phyloP scores from a whole-genome alignment of 2,329 filamentous ascomycete species.

The Ophiocordyceps camponoti-leonardi region DNA sequence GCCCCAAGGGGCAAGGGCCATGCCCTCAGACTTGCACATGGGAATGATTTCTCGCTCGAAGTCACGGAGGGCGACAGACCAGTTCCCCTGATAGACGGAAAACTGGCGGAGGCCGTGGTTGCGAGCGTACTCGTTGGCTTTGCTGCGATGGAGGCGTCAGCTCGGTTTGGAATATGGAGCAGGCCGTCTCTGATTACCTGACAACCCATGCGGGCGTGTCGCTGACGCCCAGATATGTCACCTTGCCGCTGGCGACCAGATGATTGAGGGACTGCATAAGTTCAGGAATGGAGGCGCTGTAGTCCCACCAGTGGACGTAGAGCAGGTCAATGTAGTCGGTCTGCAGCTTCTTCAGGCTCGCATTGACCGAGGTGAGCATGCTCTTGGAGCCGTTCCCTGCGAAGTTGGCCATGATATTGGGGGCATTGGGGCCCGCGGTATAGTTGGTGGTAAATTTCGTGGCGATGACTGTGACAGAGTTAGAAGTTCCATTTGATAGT shows the following conservation, averaged over 20 bases:
- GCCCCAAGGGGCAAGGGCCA: conserved; percentile 43
- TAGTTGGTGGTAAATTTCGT: conserved; percentile 52
- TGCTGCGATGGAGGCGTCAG: conserved; percentile 16
- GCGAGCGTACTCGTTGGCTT: conserved; percentile 52
- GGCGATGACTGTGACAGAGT: conserved; percentile 34
- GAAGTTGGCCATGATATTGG: conserved; percentile 31
- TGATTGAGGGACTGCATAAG: conserved; percentile 52
- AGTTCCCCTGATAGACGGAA: conserved; percentile 28
- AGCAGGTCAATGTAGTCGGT: conserved; percentile 54
- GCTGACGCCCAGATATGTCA: conserved; percentile 47
- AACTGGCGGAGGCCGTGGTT: conserved; percentile 55
- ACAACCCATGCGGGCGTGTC: conserved; percentile 57
- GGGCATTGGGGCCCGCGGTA: conserved; percentile 20
- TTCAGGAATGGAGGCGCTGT: conserved; percentile 46
- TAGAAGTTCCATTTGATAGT: neutral
- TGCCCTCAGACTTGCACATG: conserved; percentile 23
- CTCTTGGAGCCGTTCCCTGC: conserved; percentile 46
- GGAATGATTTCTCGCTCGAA: conserved; percentile 26
- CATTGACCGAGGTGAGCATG: conserved; percentile 34
- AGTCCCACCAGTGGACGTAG: conserved; percentile 53
- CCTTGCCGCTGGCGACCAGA: conserved; percentile 41
- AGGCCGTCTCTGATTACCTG: conserved; percentile 11
- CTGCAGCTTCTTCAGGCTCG: conserved; percentile 41
- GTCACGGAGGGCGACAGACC: conserved; percentile 21
- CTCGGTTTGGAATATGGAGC: neutral